Evolutionary conservation across 1,139 yeast genomes (phyloP).

Genomic region (Oligophagozyma castellii): DNA sequence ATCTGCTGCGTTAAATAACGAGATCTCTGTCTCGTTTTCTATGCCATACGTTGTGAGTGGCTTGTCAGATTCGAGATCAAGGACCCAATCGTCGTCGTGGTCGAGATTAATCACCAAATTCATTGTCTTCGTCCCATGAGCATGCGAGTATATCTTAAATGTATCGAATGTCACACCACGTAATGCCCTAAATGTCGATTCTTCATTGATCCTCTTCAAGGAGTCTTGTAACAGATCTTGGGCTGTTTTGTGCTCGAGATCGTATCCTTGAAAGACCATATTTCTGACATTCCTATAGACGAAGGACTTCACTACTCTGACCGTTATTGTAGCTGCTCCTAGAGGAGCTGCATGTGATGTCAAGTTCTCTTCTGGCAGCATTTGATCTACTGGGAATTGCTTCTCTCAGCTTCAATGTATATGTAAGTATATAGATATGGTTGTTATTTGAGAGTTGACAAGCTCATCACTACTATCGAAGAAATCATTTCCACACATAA

Average conservation of each 20-base stretch:
- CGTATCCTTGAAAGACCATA: conserved; percentile 55
- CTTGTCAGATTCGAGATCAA: conserved; percentile 32
- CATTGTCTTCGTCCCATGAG: conserved; percentile 90
- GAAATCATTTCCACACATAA: no score
- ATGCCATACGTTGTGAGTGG: conserved; percentile 54
- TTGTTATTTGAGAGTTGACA: no score
- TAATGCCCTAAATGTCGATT: conserved; percentile 69
- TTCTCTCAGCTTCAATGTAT: no score
- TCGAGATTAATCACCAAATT: conserved; percentile 84
- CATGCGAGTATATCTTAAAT: conserved; percentile 79
- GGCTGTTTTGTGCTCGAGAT: conserved; percentile 60
- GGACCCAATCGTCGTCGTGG: conserved; percentile 50
- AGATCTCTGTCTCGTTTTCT: conserved; percentile 84
- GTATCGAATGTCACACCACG: conserved; percentile 67
- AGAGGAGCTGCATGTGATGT: conserved; percentile 26
- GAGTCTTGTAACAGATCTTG: conserved; percentile 42
- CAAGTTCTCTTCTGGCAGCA: no score
- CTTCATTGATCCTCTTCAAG: conserved; percentile 38
- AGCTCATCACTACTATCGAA: no score
- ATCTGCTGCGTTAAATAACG: conserved; percentile 54
- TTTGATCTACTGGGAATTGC: no score
- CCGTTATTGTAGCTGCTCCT: conserved; percentile 51
- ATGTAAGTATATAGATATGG: no score
- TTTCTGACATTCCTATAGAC: conserved; percentile 86
- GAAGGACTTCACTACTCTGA: conserved; percentile 80